Evolutionary conservation across 2,329 filamentous ascomycete species (phyloP).

Genomic region (Escovopsis sp.): DNA sequence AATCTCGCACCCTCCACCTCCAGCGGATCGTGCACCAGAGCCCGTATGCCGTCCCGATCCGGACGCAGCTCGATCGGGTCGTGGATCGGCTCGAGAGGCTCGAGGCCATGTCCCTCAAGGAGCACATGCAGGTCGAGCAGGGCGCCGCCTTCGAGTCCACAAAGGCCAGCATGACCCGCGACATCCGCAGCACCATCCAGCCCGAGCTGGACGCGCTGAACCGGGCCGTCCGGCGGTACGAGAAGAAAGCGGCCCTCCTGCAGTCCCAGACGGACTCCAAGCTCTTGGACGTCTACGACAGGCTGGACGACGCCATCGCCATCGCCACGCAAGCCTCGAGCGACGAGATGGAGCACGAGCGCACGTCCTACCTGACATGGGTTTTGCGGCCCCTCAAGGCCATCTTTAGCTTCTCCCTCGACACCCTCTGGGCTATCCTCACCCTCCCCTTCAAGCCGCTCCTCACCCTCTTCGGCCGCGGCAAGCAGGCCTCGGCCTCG

Average conservation of each 20-base stretch:
- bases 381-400: slow-evolving; percentile 21
- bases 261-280: slow-evolving; percentile 63
- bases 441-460: slow-evolving; percentile 26
- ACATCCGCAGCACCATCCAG: slow-evolving; percentile 52
- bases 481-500: slow-evolving; percentile 1
- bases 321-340: slow-evolving; percentile 64
- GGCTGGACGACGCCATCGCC: slow-evolving; percentile 62
- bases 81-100: slow-evolving; percentile 53
- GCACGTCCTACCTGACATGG: slow-evolving; percentile 19
- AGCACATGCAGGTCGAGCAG: slow-evolving; percentile 10
- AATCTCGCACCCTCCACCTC: slow-evolving; percentile 64
- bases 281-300: slow-evolving; percentile 54
- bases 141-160: slow-evolving; percentile 18
- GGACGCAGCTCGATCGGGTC: slow-evolving; percentile 40
- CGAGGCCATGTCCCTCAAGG: slow-evolving; percentile 35
- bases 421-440: slow-evolving; percentile 23
- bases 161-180: slow-evolving; percentile 31
- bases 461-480: slow-evolving; percentile 4
- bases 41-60: slow-evolving; percentile 22
- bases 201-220: slow-evolving; percentile 80
- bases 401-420: slow-evolving; percentile 27
- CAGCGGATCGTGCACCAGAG: slow-evolving; percentile 55
- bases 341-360: slow-evolving; percentile 25
- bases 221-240: slow-evolving; percentile 76
- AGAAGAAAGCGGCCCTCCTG: slow-evolving; percentile 70